Percentiles rank a stretch among this genome's conserved stretches.
phyloP scores from a whole-genome alignment of 495 filamentous ascomycete species.

The Astrothelium subdiscretum region DNA sequence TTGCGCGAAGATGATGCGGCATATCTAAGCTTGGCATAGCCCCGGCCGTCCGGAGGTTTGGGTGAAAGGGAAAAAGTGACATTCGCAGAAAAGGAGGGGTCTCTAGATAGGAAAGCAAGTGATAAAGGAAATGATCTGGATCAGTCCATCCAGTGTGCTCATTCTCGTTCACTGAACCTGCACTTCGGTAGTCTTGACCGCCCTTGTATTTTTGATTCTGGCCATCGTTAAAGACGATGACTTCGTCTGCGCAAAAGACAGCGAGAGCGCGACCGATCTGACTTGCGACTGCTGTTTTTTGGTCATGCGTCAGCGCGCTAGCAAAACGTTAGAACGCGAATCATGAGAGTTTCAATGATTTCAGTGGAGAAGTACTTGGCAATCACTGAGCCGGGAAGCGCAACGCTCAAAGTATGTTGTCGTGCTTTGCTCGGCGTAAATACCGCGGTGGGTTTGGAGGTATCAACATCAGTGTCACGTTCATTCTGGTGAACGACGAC shows the following conservation, averaged over 20 bases:
- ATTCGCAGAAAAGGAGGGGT: slow-evolving; percentile 63
- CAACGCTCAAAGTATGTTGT: slow-evolving; percentile 43
- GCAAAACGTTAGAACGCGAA: slow-evolving; percentile 1
- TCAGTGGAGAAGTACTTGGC: slow-evolving; percentile 36
- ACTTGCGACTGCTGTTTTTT: slow-evolving; percentile 51
- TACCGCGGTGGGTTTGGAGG: slow-evolving; percentile 45
- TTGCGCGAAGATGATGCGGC: slow-evolving; percentile 56
- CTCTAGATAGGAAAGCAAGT: slow-evolving; percentile 63
- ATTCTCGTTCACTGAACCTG: not conserved
- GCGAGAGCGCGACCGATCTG: slow-evolving; percentile 60
- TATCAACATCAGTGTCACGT: slow-evolving; percentile 25
- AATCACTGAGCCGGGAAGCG: slow-evolving; percentile 48
- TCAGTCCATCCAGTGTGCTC: slow-evolving; percentile 53
- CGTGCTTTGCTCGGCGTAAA: slow-evolving; percentile 38
- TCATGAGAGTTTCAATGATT: not conserved
- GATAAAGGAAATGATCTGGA: slow-evolving; percentile 58
- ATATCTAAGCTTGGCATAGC: slow-evolving; percentile 60
- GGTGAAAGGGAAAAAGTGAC: slow-evolving; percentile 56
- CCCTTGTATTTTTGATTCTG: slow-evolving; percentile 21
- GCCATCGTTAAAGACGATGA: slow-evolving; percentile 60
- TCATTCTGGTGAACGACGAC: slow-evolving; percentile 10
- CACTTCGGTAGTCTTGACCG: slow-evolving; percentile 22
- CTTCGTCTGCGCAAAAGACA: slow-evolving; percentile 68
- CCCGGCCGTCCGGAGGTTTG: slow-evolving; percentile 53
- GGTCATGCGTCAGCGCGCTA: slow-evolving; percentile 49